Percentiles rank a stretch among this genome's conserved stretches.
These are phyloP conservation scores for Xylaria bambusicola DNA, from an alignment of 495 filamentous ascomycete species.

Conservation along the genomic window DNA sequence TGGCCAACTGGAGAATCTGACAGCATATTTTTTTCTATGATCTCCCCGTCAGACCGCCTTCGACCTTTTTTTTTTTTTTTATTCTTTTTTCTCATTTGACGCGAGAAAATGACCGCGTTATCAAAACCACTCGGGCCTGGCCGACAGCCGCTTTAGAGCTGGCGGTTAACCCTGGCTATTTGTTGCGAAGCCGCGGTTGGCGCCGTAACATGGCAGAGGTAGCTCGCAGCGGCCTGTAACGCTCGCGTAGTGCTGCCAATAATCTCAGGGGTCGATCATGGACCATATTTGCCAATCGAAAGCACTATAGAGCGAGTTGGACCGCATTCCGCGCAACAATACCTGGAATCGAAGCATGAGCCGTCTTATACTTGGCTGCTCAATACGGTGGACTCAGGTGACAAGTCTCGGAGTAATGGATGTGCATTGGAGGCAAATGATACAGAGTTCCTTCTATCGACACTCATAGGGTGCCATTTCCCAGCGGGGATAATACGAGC, in stretches of 20 bases:
- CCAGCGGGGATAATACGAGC: not conserved
- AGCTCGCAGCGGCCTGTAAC: not conserved
- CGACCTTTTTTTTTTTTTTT: no score
- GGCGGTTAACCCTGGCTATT: not conserved
- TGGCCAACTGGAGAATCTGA: constrained; percentile 4
- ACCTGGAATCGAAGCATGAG: constrained; percentile 1
- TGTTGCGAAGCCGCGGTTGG: not conserved
- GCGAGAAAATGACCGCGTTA: constrained; percentile 11
- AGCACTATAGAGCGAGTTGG: constrained; percentile 8
- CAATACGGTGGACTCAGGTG: not conserved
- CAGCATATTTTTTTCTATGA: not conserved
- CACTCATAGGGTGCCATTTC: constrained; percentile 5
- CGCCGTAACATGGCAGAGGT: constrained; percentile 2
- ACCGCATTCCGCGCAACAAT: constrained; percentile 10
- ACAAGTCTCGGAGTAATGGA: not conserved
- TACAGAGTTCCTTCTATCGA: not conserved
- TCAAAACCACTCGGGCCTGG: not conserved
- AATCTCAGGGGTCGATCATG: not conserved
- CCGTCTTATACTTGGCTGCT: not conserved
- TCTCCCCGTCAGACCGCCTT: not conserved
- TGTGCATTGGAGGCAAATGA: not conserved
- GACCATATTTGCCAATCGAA: not conserved
- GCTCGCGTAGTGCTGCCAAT: not conserved
- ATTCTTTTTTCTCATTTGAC: no score
- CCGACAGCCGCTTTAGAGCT: not conserved